Percentiles rank a stretch among this genome's conserved stretches.
phyloP scores from a whole-genome alignment of 306 rosid genomes.

The Vigna reflexopilosa region DNA sequence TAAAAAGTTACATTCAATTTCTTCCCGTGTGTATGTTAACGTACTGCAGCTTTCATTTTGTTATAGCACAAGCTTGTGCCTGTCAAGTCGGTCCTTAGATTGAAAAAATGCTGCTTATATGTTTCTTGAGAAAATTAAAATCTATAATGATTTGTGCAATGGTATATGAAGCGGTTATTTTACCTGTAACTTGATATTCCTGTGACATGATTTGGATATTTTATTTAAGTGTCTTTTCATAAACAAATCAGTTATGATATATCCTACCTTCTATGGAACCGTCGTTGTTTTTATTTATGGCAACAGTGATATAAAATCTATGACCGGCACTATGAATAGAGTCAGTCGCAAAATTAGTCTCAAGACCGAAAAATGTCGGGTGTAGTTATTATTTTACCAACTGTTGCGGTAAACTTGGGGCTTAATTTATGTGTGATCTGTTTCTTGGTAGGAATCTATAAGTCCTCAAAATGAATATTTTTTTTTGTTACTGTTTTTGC shows the following conservation, averaged over 20 bases:
- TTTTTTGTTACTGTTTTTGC: conserved; percentile 45
- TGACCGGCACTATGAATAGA: background rate
- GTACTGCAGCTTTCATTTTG: no score
- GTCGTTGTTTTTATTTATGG: conserved; percentile 9
- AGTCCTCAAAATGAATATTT: conserved; percentile 26
- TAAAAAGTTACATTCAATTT: background rate
- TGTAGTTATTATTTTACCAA: background rate
- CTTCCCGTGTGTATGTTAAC: background rate
- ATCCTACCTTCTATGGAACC: background rate
- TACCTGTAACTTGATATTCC: background rate
- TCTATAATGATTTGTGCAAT: background rate
- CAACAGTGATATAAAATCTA: conserved; percentile 17
- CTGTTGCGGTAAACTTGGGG: conserved; percentile 29
- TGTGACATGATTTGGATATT: background rate
- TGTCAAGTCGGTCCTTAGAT: background rate
- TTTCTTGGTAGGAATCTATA: conserved; percentile 14
- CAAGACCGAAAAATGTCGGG: background rate
- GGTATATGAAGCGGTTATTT: background rate
- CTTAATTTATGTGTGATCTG: conserved; percentile 24
- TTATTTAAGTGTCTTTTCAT: background rate
- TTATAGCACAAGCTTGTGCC: background rate
- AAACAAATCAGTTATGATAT: background rate
- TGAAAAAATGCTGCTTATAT: background rate
- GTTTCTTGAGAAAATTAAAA: background rate
- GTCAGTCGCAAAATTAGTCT: background rate